Evolutionary conservation across 306 rosid species (phyloP).

Genomic region (Quillaja saponaria): DNA sequence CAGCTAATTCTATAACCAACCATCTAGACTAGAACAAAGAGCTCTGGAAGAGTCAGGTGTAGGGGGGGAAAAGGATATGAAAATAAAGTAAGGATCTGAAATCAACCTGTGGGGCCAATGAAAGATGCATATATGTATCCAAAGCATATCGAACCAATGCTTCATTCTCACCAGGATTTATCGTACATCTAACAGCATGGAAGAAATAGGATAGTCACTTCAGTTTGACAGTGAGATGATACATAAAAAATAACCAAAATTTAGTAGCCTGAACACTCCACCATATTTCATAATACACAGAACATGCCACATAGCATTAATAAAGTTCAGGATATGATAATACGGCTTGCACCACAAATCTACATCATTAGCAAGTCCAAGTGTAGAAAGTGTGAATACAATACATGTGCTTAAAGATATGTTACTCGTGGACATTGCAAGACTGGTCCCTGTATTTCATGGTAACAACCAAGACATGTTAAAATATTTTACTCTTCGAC

Average conservation of each 20-base stretch:
- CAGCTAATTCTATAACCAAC: no score
- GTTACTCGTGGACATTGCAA: no score
- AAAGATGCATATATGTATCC: conserved; percentile 77
- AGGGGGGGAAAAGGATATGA: no score
- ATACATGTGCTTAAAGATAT: no score
- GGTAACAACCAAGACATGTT: conserved; percentile 15
- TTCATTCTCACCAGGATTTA: conserved; percentile 99
- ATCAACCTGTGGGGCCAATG: conserved; percentile 83
- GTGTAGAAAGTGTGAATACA: no score
- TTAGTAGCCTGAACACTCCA: not conserved
- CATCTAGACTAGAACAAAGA: no score
- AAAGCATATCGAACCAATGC: conserved; percentile 89
- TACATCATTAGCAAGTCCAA: no score
- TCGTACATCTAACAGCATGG: conserved; percentile 63
- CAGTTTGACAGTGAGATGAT: conserved; percentile 22
- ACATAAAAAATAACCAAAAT: not conserved
- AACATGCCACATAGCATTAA: conserved; percentile 2
- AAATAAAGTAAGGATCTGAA: no score
- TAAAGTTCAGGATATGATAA: conserved; percentile 6
- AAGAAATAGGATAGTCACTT: conserved; percentile 9
- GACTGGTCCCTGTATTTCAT: not conserved
- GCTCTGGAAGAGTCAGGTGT: no score
- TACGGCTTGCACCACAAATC: no score
- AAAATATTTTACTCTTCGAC: not conserved
- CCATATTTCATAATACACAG: not conserved